Percentiles rank a stretch among this genome's conserved stretches.
phyloP scores from a whole-genome alignment of 345 rosid genomes.

The Linum usitatissimum region DNA sequence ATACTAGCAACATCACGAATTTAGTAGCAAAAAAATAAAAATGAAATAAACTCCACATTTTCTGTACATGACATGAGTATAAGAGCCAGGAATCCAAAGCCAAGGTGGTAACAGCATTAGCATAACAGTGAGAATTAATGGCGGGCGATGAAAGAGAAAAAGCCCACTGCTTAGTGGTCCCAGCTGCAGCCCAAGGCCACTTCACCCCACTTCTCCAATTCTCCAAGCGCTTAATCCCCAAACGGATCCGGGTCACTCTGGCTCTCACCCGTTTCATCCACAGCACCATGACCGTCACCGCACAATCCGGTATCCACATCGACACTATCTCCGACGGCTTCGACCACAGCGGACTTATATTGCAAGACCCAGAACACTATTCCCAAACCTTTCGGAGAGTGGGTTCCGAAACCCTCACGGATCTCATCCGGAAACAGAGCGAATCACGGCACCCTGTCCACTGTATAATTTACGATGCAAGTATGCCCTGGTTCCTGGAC shows the following conservation, averaged over 20 bases:
- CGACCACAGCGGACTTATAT: conserved; percentile 17
- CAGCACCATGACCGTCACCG: conserved; percentile 10
- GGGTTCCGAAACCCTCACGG: conserved; percentile 13
- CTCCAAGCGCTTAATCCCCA: conserved; percentile 23
- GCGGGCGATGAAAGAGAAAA: background rate
- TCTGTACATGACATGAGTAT: no score
- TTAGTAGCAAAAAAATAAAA: no score
- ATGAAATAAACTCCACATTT: no score
- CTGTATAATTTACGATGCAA: conserved; percentile 18
- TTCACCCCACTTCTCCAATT: conserved; percentile 34
- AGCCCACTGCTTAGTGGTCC: conserved; percentile 22
- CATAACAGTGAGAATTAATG: background rate
- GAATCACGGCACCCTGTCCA: background rate
- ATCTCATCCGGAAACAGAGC: conserved; percentile 14
- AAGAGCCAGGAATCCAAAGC: no score
- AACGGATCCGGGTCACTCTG: conserved; percentile 23
- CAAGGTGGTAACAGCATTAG: background rate
- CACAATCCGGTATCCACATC: background rate
- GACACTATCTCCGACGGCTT: conserved; percentile 31
- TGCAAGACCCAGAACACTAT: conserved; percentile 10
- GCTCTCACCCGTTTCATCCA: conserved; percentile 14
- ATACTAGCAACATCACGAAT: no score
- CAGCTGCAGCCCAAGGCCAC: conserved; percentile 30
- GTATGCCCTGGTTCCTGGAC: conserved; percentile 28
- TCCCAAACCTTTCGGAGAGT: conserved; percentile 9